Evolutionary conservation across 1,284 basidiomycete species (phyloP).

Genomic region (Ustilago nuda): DNA sequence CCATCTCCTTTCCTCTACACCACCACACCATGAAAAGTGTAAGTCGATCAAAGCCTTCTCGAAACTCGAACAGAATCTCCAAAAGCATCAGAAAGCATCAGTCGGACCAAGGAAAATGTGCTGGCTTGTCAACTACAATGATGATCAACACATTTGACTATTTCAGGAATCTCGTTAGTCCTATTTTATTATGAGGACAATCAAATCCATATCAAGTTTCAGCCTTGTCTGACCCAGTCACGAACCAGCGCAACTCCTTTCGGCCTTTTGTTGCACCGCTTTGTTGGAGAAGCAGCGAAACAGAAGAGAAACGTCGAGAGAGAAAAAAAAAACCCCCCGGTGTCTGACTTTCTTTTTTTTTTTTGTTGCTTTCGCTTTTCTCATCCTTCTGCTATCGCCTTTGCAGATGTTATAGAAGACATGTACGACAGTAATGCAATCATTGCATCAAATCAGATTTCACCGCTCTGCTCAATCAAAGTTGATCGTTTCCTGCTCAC

Average conservation of each 20-base stretch:
- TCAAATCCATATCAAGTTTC: slow-evolving; percentile 57
- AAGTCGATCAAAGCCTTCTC: slow-evolving; percentile 2
- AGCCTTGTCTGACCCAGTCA: slow-evolving; percentile 47
- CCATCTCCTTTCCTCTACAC: slow-evolving; percentile 14
- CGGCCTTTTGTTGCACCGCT: neutral
- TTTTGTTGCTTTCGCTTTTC: neutral
- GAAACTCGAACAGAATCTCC: neutral
- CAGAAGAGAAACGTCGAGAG: neutral
- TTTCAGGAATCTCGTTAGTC: slow-evolving; percentile 56
- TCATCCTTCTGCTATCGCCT: neutral
- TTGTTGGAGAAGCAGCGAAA: neutral
- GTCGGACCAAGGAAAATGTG: too few relatives aligned
- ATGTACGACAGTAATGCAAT: too few relatives aligned
- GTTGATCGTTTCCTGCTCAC: too few relatives aligned
- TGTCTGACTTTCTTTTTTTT: neutral
- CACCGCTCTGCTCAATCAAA: neutral
- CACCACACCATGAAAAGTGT: slow-evolving; percentile 12
- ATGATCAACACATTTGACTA: slow-evolving; percentile 55
- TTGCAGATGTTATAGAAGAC: too few relatives aligned
- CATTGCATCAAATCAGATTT: neutral
- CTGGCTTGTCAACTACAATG: slow-evolving; percentile 12
- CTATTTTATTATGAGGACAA: slow-evolving; percentile 48
- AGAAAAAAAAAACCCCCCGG: neutral
- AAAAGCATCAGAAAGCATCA: too few relatives aligned
- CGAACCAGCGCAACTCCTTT: neutral